Evolutionary conservation across 768 basidiomycete species (phyloP).

Genomic region (Phanerochaete carnosa): DNA sequence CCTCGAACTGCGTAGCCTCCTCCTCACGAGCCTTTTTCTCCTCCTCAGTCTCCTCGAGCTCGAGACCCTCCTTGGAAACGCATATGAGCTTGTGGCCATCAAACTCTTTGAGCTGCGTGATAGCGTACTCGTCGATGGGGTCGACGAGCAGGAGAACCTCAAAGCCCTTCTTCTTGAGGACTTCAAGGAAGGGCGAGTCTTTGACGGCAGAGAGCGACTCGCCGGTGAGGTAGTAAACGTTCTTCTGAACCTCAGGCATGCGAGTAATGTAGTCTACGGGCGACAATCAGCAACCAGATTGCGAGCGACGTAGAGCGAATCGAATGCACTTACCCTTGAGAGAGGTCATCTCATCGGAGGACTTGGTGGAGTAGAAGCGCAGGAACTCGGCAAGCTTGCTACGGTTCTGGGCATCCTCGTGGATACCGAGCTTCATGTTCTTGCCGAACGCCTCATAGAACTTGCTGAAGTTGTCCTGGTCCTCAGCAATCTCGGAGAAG

Average conservation of each 20-base stretch:
- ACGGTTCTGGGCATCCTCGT: conserved; percentile 98
- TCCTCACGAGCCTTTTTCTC: conserved; percentile 92
- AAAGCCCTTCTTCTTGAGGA: conserved; percentile 99
- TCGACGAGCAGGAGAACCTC: conserved; percentile 97
- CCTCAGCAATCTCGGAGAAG: conserved; percentile 95
- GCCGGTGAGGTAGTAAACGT: conserved; percentile 99
- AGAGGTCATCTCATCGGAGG: conserved; percentile 84
- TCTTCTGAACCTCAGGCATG: conserved; percentile 98
- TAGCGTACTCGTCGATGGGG: conserved; percentile 98
- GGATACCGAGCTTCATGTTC: conserved; percentile 99
- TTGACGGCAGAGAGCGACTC: conserved; percentile 88
- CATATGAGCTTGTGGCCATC: conserved; percentile 97
- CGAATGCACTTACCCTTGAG: conserved; percentile 69
- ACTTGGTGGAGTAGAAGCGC: conserved; percentile 97
- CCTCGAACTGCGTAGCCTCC: conserved; percentile 78
- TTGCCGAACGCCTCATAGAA: conserved; percentile 99
- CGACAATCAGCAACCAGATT: background rate
- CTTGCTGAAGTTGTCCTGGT: conserved; percentile 97
- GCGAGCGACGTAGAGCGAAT: background rate
- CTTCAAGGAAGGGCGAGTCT: conserved; percentile 98
- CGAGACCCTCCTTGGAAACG: conserved; percentile 98
- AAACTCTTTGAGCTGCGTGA: conserved; percentile 99
- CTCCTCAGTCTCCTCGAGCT: conserved; percentile 98
- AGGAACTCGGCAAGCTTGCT: conserved; percentile 99
- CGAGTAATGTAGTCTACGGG: conserved; percentile 93